These are phyloP conservation scores for Fusarium sp. DNA, from an alignment of 2,329 filamentous ascomycete genomes.

Conservation along the genomic window DNA sequence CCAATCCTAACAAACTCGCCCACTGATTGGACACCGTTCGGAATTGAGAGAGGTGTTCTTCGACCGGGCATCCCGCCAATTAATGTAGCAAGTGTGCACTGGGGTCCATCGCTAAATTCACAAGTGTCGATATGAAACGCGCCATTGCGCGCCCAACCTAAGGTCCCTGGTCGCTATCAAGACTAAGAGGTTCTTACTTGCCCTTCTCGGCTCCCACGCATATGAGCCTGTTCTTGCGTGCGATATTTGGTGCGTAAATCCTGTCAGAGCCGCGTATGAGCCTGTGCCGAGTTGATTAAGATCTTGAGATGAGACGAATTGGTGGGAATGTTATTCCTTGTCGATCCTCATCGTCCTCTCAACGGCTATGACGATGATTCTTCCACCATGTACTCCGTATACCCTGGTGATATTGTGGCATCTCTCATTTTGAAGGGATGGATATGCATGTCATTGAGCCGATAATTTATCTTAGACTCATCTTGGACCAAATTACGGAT, in stretches of 20 bases:
- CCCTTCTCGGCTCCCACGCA: slow-evolving; percentile 31
- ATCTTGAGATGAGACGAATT: slow-evolving; percentile 12
- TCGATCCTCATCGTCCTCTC: slow-evolving; percentile 40
- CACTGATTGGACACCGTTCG: slow-evolving; percentile 34
- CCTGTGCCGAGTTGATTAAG: slow-evolving; percentile 1
- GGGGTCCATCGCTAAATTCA: slow-evolving; percentile 21
- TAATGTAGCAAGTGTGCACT: slow-evolving; percentile 14
- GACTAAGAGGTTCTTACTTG: slow-evolving; percentile 20
- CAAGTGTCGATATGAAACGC: slow-evolving; percentile 39
- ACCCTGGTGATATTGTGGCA: slow-evolving; percentile 1
- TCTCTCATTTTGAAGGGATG: slow-evolving; percentile 16
- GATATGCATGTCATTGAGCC: slow-evolving; percentile 4
- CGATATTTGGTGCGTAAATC: background rate
- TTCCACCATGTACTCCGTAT: background rate
- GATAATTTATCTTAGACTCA: slow-evolving; percentile 2
- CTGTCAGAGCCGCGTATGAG: background rate
- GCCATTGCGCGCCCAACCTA: slow-evolving; percentile 39
- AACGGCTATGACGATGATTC: slow-evolving; percentile 20
- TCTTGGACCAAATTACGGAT: slow-evolving; percentile 8
- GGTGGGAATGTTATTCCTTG: slow-evolving; percentile 7
- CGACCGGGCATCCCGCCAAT: slow-evolving; percentile 28
- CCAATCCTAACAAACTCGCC: slow-evolving; percentile 4
- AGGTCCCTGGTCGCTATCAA: slow-evolving; percentile 26
- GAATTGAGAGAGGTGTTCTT: slow-evolving; percentile 22
- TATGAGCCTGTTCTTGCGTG: slow-evolving; percentile 6